Percentiles rank a stretch among this genome's conserved stretches.
These are phyloP conservation scores for Rhipidocladum racemiflorum DNA, from an alignment of 176 grass and related monocot species.

Conservation along the genomic window DNA sequence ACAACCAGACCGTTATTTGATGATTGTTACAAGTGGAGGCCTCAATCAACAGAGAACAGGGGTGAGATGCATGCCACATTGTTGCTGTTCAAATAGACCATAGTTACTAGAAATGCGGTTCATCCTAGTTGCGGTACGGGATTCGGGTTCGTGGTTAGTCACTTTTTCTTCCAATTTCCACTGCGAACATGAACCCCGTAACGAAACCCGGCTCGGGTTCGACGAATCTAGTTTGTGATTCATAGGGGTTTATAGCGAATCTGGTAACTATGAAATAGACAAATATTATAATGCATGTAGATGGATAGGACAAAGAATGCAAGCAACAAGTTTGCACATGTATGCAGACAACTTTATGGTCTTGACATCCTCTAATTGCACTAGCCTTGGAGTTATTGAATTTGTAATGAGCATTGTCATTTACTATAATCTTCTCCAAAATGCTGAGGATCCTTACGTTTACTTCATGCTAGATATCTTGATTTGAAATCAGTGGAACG, in stretches of 20 bases:
- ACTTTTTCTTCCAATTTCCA: no score
- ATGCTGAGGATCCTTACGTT: background rate
- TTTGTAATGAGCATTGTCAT: background rate
- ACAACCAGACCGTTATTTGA: constrained; percentile 66
- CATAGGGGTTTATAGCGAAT: no score
- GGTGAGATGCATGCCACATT: constrained; percentile 45
- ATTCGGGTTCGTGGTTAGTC: no score
- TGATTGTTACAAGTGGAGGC: constrained; percentile 93
- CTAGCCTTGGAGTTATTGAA: background rate
- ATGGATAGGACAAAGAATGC: constrained; percentile 18
- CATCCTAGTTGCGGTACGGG: no score
- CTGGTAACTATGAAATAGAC: no score
- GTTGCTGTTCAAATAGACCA: background rate
- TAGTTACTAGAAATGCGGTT: no score
- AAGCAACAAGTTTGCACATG: background rate
- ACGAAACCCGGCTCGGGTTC: no score
- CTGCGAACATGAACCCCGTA: no score
- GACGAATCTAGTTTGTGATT: no score
- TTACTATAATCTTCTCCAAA: background rate
- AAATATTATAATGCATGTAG: background rate
- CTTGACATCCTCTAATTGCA: background rate
- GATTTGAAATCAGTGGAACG: background rate
- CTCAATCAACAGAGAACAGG: constrained; percentile 99
- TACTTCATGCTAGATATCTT: constrained; percentile 10
- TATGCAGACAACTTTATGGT: background rate